phyloP scores from a whole-genome alignment of 2,329 filamentous ascomycete genomes.

The Penicillium digitatum region DNA sequence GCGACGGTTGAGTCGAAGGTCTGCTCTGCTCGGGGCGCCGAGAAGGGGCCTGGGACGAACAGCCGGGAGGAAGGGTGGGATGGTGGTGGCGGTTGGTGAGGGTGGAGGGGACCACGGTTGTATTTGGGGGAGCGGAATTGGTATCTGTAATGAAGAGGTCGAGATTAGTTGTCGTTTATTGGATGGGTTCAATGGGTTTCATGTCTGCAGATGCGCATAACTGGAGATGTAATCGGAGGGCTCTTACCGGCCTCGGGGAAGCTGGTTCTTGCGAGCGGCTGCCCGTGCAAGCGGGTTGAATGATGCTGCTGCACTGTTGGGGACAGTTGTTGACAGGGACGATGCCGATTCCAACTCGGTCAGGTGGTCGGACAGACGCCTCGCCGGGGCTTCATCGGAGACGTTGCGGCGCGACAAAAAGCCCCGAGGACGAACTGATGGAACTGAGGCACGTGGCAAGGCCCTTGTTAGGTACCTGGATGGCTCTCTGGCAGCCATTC shows the following conservation, averaged over 20 bases:
- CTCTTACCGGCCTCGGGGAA: slow-evolving; percentile 53
- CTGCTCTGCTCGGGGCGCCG: slow-evolving; percentile 78
- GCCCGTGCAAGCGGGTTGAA: slow-evolving; percentile 51
- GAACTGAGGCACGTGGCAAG: slow-evolving; percentile 34
- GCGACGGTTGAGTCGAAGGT: slow-evolving; percentile 85
- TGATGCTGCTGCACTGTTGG: slow-evolving; percentile 42
- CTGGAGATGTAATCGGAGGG: neutral
- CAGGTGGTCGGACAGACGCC: slow-evolving; percentile 30
- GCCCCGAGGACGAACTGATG: slow-evolving; percentile 30
- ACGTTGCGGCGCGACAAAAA: slow-evolving; percentile 45
- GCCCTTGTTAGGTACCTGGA: slow-evolving; percentile 40
- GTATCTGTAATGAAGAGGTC: slow-evolving; percentile 60
- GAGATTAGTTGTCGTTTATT: slow-evolving; percentile 6
- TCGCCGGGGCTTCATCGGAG: slow-evolving; percentile 41
- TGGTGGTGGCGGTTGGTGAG: slow-evolving; percentile 79
- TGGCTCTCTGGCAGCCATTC: slow-evolving; percentile 42
- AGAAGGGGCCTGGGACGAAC: slow-evolving; percentile 89
- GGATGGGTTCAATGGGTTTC: neutral
- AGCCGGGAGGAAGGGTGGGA: slow-evolving; percentile 84
- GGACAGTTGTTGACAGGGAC: slow-evolving; percentile 41
- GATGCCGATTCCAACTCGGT: slow-evolving; percentile 48
- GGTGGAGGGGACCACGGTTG: slow-evolving; percentile 88
- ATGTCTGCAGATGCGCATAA: neutral
- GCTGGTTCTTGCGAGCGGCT: slow-evolving; percentile 40
- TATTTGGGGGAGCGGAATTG: slow-evolving; percentile 93